Evolutionary conservation across 331 rosid species (phyloP), one percentile per base, ranked within the genome.

Genomic region (Saraca asoca): DNA sequence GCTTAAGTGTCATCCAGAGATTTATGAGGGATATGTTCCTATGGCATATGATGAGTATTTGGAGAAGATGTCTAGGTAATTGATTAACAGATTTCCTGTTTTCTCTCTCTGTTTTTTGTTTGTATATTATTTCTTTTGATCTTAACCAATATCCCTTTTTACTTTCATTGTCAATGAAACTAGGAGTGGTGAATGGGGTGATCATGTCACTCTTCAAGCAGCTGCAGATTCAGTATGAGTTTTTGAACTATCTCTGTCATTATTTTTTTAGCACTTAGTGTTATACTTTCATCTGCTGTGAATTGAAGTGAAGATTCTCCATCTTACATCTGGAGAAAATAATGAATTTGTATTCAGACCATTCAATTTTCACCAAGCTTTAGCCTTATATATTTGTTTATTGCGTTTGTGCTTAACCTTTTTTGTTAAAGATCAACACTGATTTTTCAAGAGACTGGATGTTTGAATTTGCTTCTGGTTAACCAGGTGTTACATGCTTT

Each of bases 171-270:
- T 83, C 15, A 58, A 71, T 69, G 54, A 71, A 79, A 76, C 63
- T 66, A 91, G 96, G 86, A 83, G 85, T 62, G 95, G 96, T 6
- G 95, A 89, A 71, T 91, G 98, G 96, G 96, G 95, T 4, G 95
- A 87, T 77, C 95, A 89, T 68, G 96, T 93, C 70, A 89, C 94
- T 44, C 86, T 93, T 73, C 96, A 87, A 78, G 96, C 95, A 17
- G 94, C 94, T 51, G 94, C 91, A 61, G 94, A 89, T 82, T 73
- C 57, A 74, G 98, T 85, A 87, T 31, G 78, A 60, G 41, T 51
- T 51, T 66, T 45, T 67, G 41, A 46, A 52, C 29, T 66, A 1
- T 1, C 31, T 24, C 31, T 24, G 31, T 24, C 31, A 24, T 24
- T 24, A 24, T 24, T 24, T 51, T 58, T 0, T 48, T 6, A 11